Conservation (phyloP, 371 early-diverging fungal genomes). For the Rhizopus sp. region DNA sequence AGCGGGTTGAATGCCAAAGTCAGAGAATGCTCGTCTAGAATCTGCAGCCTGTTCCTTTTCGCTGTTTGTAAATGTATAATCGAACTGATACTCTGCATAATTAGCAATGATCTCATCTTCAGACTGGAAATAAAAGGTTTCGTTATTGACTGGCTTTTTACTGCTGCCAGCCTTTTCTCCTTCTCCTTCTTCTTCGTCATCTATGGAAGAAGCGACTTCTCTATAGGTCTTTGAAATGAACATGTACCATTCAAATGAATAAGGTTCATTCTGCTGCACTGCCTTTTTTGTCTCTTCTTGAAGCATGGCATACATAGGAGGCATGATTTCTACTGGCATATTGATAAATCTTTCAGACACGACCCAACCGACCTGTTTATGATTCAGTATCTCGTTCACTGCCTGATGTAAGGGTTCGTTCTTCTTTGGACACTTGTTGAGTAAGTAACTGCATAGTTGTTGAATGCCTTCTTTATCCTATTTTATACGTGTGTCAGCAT, state of each 20-base stretch:
- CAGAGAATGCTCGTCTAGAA: conserved; percentile 80
- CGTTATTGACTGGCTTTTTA: conserved; percentile 27
- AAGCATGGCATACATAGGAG: conserved; percentile 89
- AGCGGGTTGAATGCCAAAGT: conserved; percentile 81
- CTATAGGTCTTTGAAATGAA: conserved; percentile 83
- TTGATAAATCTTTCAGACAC: conserved; percentile 93
- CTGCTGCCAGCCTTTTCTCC: conserved; percentile 43
- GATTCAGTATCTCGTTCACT: conserved; percentile 50
- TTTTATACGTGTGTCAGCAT: background rate
- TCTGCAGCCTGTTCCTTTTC: conserved; percentile 69
- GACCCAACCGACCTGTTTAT: conserved; percentile 66
- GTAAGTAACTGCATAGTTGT: conserved; percentile 61
- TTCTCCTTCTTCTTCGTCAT: conserved; percentile 56
- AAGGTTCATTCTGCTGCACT: conserved; percentile 65
- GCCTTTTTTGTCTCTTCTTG: conserved; percentile 81
- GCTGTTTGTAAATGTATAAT: conserved; percentile 70
- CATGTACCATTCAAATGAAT: conserved; percentile 81
- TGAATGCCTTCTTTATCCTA: conserved; percentile 59
- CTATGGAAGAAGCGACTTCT: conserved; percentile 70
- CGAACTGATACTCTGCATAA: conserved; percentile 47
- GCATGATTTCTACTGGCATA: conserved; percentile 92
- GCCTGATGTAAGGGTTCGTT: conserved; percentile 40
- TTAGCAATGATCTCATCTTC: conserved; percentile 88
- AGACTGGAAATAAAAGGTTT: conserved; percentile 79
- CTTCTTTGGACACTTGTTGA: conserved; percentile 65